Evolutionary conservation across 768 basidiomycete genomes (phyloP), one percentile per base, ranked within the genome.

Genomic region (Porpolomopsis calyptriformis): DNA sequence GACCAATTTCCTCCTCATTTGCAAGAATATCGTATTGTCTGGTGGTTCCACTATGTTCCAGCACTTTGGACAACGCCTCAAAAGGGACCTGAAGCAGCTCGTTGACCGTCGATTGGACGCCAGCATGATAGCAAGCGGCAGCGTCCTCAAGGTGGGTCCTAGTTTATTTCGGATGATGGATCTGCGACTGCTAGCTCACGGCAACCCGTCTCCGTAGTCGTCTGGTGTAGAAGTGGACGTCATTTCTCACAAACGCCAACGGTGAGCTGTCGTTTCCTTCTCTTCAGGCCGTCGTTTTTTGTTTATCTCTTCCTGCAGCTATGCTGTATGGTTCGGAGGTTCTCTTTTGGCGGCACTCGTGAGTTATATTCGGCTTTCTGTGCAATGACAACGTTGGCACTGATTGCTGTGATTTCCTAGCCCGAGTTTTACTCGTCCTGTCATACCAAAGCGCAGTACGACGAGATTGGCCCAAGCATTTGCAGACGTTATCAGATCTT

Each of bases 31-130:
- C 46, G 96, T 99, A 5, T 67, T 98, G 1, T 92, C 88, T 0
- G 96, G 96, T 47, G 96, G 96, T 18, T 94, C 91, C 8, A 98
- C 96, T 40, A 98, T 97, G 94, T 98, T 98, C 74, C 89, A 94
- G 55, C 84, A 97, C 69, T 98, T 99, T 59, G 91, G 90, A n/a
- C 82, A 90, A 60, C 81, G 96, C 37, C 76, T 99, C 52, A 93
- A 98, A 70, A 80, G 93, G 35, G 94, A 99, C 58, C 66, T 99
- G 36, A 96, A 91, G 69, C 85, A 87, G 54, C 66, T 99, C 19
- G 94, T 98, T 22, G 93, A 97, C 63, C 82, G 82, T 49, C 72
- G 96, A 49, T 74, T 99, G 50, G 83, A 91, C 52, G 76, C 77
- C 8, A 84, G 82, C 54, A 84, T 77, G 18, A 57, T 74, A 24